Percentiles rank a stretch among this genome's conserved stretches.
Evolutionary conservation across 305 asterid genomes (phyloP).

Genomic region (Fraxinus ornus): DNA sequence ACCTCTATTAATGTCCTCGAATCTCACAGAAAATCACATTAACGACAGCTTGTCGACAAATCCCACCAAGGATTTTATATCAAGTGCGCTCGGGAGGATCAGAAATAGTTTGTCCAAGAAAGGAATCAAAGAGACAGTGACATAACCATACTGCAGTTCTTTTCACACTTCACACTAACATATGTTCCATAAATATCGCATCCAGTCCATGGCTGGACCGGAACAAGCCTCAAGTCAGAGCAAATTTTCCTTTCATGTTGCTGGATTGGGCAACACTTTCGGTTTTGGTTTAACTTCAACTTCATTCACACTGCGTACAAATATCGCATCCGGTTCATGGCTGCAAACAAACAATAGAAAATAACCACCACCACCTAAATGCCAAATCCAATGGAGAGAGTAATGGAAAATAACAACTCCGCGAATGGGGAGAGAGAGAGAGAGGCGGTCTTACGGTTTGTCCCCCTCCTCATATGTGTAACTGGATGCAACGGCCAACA

Average conservation of each 20-base stretch:
- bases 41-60: neutral
- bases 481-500: conserved; percentile 91
- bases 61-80: neutral
- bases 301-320: conserved; percentile 82
- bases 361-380: neutral
- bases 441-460: conserved; percentile 53
- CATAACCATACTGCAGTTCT: neutral
- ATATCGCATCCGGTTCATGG: conserved; percentile 83
- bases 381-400: neutral
- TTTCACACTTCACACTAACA: neutral
- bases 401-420: neutral
- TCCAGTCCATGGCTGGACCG: neutral
- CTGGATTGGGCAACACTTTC: conserved; percentile 58
- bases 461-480: conserved; percentile 95
- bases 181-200: neutral
- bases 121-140: conserved; percentile 37
- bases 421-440: neutral
- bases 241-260: conserved; percentile 36
- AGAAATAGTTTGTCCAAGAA: neutral
- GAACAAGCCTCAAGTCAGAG: neutral
- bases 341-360: conserved; percentile 37
- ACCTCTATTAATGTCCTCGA: neutral
- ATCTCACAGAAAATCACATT: neutral
- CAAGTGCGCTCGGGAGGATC: neutral
- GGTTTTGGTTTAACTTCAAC: conserved; percentile 97